Base-by-base conservation (phyloP, 331 rosid genomes). In the Malus hybrid region DNA sequence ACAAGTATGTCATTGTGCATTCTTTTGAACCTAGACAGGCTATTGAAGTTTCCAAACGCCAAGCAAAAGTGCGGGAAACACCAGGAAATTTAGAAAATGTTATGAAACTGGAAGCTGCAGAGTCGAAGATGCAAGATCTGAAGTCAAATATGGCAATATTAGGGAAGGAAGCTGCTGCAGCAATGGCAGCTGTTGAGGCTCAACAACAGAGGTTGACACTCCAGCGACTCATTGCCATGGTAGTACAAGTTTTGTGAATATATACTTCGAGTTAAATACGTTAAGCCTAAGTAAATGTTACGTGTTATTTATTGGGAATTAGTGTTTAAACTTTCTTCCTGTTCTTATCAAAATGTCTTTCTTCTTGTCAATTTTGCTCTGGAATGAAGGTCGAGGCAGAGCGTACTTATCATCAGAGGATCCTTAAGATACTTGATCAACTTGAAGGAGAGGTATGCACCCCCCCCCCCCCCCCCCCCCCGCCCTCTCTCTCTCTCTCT, bases 141-240 rank as follows among this genome's bases (percentile, higher is more conserved):
- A 92, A 92, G 89, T 65, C 92, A 72, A 88, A 88, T 88, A 88
- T 88, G 99, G 86, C 88, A 80, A 90, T 88, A 75, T 77, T 94
- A 85, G 99, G 99, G 74, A 94, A 94, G 93, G 99, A 94, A 84
- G 99, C 99, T 22, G 87, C 91, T 76, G 93, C 99, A 61, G 96
- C 99, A 79, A 88, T 94, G 99, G 87, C 97, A 60, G 99, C 99
- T 82, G 97, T 94, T 64, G 99, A 94, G 87, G 96, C 96, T 55
- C 99, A 92, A 79, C 99, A 94, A 73, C 99, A 94, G 87, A 90
- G 99, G 80, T 72, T 94, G 79, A 94, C 97, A 70, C 96, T 94
- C 80, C 99, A 92, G 79, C 91, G 99, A 80, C 91, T 94, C 75
- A 90, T 92, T 82, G 87, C 96, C 63, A 92, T 90, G 99, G 99